Evolutionary conservation across 176 grass and related monocot genomes (phyloP).

Genomic region (Aegilops umbellulata): DNA sequence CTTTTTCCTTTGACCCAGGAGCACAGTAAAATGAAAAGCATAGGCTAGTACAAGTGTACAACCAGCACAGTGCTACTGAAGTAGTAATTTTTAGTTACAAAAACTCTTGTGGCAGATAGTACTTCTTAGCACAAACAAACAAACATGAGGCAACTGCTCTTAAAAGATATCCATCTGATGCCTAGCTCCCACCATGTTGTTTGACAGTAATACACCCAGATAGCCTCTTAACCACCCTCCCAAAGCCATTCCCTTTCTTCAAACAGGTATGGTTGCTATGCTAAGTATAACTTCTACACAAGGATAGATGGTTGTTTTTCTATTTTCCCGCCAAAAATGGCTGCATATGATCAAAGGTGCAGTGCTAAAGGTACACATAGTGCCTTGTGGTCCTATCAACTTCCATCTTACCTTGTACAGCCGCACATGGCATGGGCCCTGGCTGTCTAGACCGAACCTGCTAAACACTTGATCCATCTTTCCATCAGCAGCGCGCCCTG

Average conservation of each 20-base stretch:
- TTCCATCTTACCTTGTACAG: constrained; percentile 41
- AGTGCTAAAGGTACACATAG: constrained; percentile 20
- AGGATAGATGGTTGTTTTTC: constrained; percentile 17
- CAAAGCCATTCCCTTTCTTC: constrained; percentile 16
- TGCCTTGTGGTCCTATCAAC: constrained; percentile 29
- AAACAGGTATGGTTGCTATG: not conserved
- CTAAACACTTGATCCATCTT: constrained; percentile 20
- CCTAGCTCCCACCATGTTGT: constrained; percentile 18
- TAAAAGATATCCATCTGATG: not conserved
- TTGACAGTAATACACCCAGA: not conserved
- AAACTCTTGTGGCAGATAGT: not conserved
- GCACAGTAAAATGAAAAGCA: not conserved
- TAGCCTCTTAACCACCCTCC: constrained; percentile 13
- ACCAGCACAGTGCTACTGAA: not conserved
- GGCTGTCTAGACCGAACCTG: constrained; percentile 38
- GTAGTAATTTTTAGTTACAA: not conserved
- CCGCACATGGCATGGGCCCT: constrained; percentile 47
- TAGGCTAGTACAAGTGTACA: not conserved
- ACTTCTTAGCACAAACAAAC: not conserved
- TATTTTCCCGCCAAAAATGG: constrained; percentile 1
- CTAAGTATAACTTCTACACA: not conserved
- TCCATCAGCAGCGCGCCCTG: constrained; percentile 1
- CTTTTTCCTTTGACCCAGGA: not conserved
- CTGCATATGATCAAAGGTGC: constrained; percentile 21
- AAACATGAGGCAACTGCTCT: not conserved